Evolutionary conservation across 2,329 filamentous ascomycete species (phyloP), one percentile per base, ranked within the genome.

Genomic region (Fusarium longipes): DNA sequence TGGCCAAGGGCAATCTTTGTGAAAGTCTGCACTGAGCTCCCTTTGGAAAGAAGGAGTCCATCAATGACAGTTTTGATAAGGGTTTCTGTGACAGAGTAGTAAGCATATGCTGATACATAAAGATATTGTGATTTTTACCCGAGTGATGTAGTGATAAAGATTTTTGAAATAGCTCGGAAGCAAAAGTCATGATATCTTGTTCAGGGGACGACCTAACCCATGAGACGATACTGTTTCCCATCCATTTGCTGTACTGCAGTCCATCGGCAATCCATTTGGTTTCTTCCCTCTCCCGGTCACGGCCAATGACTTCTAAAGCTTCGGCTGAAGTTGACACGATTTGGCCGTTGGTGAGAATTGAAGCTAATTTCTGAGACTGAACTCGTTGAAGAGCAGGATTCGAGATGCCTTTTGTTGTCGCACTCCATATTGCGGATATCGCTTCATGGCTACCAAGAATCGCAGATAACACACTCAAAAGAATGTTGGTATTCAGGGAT

Each of bases 101-200:
- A 8, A 56, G 35, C 20, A 35, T 35, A 9, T 52, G 18, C 35
- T 20, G 11, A 17, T n/a, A 10, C 12, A 3, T 4, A 4, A 15
- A 18, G 17, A 20, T 10, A 6, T 2, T 18, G 6, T 24, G 15
- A 0, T 24, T 17, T 33, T 74, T 82, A 91, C 92, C 90, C 52
- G 84, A 81, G 77, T 96, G 93, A 4, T 92, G 93, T 29, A 97
- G 77, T 29, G 86, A 89, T 59, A 95, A 79, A 2, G 87, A 83
- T 64, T 90, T 89, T 5, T 86, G 78, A 15, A 88, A 78, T 2
- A 89, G 48, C 5, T 83, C 81, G 17, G 81, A 81, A 40, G 79
- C 81, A 9, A 84, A 72, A 47, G 79, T 83, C 14, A 76, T 62
- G 10, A 80, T 78, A 10, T 81, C 74, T 12, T 76, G 68, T 67